Base-by-base conservation (phyloP, 306 rosid genomes). In the Fragaria vesca region DNA sequence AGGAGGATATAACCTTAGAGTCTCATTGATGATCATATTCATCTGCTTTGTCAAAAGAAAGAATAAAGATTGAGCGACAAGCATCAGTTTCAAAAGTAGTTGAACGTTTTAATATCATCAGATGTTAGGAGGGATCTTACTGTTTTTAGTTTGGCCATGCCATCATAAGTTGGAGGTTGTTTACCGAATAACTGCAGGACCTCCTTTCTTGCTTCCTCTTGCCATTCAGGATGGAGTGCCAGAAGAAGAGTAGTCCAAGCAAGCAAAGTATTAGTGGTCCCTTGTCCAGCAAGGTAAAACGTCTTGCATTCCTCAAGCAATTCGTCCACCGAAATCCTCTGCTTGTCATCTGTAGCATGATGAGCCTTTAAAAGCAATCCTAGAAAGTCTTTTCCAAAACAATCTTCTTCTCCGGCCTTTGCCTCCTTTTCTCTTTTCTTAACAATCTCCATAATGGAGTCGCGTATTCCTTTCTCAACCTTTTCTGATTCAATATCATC, bases 161-260 rank as follows among this genome's bases (percentile, higher is more conserved):
- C 28, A 8, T 55, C 62, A n/a, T 70, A 8, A 71, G 77, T 52
- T 17, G 83, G 83, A 40, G 24, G 43, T 30, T 68, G 13, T 30
- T 55, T n/a, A 3, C 80, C 76, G 47, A 80, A 75, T 48, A 74
- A 24, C 16, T 75, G 65, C 18, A 80, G 12, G 11, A 69, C 76
- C n/a, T 71, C 81, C 42, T 76, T 81, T 72, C 78, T 81, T 45
- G 79, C 71, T 58, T 67, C 54, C 30, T 66, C 79, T 54, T 81
- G 74, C 84, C 77, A 81, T 5, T 81, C 69, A 2, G 45, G 30
- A 15, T 55, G 62, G 30, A n/a, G 62, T 57, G 73, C 63, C 4
- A 76, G 71, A 16, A 75, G 84, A 6, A 75, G n/a, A 2, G 63
- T 38, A 70, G 70, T 48, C 84, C 84, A 81, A 17, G 74, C 81